Evolutionary conservation across 768 basidiomycete genomes (phyloP), one percentile per base, ranked within the genome.

Genomic region (Zangia roseola): DNA sequence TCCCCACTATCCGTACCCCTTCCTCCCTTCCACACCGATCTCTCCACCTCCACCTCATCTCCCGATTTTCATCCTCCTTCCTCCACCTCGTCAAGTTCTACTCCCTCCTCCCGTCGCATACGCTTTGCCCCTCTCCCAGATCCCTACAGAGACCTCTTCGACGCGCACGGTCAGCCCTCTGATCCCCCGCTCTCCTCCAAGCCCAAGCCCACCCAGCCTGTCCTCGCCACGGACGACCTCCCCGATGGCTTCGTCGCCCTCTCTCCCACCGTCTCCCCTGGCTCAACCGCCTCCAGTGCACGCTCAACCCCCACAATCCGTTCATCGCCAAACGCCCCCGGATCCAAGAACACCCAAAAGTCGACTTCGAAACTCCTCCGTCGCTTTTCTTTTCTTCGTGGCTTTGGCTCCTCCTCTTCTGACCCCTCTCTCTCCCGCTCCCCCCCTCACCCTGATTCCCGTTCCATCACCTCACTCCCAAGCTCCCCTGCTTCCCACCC

Each of bases 51-150:
- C 8, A 51, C 40, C 28, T 63, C 62, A 2, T 60, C 44, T 43
- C 42, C 45, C 21, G 55, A 65, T 43, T 50, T 50, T 4, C 50
- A 37, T n/a, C 49, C 47, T 4, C 45, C 54, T n/a, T n/a, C n/a
- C 7, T 49, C 56, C 14, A n/a, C 53, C 0, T 40, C 43, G 0
- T 54, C 57, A 23, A 31, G 6, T 16, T 31, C 56, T n/a, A 14
- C 53, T 0, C 45, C 43, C 0, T 54, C 57, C 30, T 49, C 57
- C 10, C 67, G 62, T 23, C 65, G 57, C 30, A 92, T 94, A 50
- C 81, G 88, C 52, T 94, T 94, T 54, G 91, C 92, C 0, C 92
- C 92, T 1, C 78, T 94, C 16, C 92, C 92, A 1, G 86, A 88
- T 57, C 87, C 88, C 2, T 74, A 80, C 20, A 75, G 80, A 43